Conservation (phyloP, 331 rosid genomes). For the Prunus yedoensis region DNA sequence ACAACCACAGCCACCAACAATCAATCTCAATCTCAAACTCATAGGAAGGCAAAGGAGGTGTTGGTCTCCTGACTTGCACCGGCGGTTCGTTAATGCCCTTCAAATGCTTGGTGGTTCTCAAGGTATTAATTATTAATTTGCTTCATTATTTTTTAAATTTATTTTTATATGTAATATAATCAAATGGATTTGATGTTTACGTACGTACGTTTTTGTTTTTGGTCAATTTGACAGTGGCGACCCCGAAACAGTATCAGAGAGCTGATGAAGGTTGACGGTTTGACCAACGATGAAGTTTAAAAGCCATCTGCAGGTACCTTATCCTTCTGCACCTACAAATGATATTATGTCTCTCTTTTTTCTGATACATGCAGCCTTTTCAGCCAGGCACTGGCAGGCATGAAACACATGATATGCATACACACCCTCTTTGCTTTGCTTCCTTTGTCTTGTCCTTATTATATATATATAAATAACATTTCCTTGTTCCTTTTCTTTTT, state of each 20-base stretch:
- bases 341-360: conserved; percentile 12
- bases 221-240: conserved; percentile 58
- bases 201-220: conserved; percentile 1
- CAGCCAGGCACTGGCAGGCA: not conserved
- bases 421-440: not conserved
- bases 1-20: not conserved
- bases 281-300: conserved; percentile 99
- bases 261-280: conserved; percentile 98
- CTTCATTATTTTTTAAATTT: not conserved
- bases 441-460: not conserved
- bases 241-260: conserved; percentile 98
- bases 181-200: not conserved
- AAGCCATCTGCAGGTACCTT: conserved; percentile 92
- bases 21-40: conserved; percentile 38
- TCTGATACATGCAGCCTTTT: not conserved
- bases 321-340: too few relatives aligned
- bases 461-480: not conserved
- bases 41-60: conserved; percentile 93
- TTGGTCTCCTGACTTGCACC: conserved; percentile 98
- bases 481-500: not conserved
- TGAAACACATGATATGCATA: not conserved
- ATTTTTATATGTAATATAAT: not conserved
- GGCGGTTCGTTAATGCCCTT: conserved; percentile 93
- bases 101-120: conserved; percentile 99
- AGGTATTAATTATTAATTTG: conserved; percentile 39